A percentile compares a stretch with the other conserved stretches of the same genome.
These are phyloP conservation scores for Aspergillus calidoustus DNA, from an alignment of 2,329 filamentous ascomycete species.

Conservation along the genomic window DNA sequence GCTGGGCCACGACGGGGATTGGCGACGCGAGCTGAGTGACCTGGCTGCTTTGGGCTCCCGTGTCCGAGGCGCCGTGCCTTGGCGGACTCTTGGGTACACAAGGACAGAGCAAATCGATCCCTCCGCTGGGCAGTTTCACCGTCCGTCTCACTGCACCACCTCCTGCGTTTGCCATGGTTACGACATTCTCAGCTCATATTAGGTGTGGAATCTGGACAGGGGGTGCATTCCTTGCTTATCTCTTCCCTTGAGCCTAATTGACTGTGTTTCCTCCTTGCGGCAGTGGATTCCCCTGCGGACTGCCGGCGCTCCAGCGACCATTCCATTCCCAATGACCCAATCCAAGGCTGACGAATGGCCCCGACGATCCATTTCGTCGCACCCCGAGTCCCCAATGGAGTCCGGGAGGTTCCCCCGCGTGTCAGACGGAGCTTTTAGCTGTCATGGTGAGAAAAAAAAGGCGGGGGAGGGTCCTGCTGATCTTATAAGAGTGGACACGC, in stretches of 20 bases:
- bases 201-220: conserved; percentile 31
- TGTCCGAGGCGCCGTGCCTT: conserved; percentile 4
- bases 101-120: background rate
- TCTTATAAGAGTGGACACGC: conserved; percentile 8
- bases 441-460: background rate
- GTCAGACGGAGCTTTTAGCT: background rate
- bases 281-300: background rate
- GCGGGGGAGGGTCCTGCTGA: conserved; percentile 2
- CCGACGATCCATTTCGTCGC: background rate
- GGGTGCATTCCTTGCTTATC: conserved; percentile 5
- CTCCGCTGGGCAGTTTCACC: background rate
- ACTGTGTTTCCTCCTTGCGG: background rate
- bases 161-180: background rate
- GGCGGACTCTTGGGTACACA: background rate
- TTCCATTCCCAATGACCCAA: background rate
- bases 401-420: background rate
- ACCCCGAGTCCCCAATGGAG: background rate
- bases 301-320: background rate
- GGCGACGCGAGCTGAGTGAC: background rate
- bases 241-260: conserved; percentile 20
- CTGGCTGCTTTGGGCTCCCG: conserved; percentile 5
- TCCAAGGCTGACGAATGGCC: background rate
- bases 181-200: background rate
- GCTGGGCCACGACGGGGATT: background rate
- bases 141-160: too few species aligned